Evolutionary conservation across 192 early-diverging fungal species (phyloP), one percentile per base, ranked within the genome.

Genomic region (Dissophora globulifera): DNA sequence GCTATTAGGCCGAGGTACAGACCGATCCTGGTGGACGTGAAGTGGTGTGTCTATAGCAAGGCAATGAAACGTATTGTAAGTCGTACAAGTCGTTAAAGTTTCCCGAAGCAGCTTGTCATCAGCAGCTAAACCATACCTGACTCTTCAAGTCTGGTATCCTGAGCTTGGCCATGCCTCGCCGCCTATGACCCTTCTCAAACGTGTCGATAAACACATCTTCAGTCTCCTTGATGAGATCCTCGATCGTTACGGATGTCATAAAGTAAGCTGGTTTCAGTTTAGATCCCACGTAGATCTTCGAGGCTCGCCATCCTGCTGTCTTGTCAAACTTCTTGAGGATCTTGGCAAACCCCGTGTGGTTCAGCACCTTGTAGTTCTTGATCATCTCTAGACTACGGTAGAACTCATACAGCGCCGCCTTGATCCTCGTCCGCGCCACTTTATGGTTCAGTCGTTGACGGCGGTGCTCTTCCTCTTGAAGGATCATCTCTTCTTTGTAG

Each of bases 261-360:
- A 91, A 91, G 63, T 90, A 62, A 58, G 69, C 56, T 0, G 50
- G 50, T 49, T 51, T 54, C 1, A 76, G 42, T 22, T 56, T 60
- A 19, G 57, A 62, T 29, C 61, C 62, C 58, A 67, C 40, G 15
- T 56, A 76, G 1, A 58, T 13, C 43, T 67, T 71, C 27, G 50
- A 68, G 17, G 52, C 60, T 50, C 66, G 62, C 59, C 62, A 64
- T 17, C 52, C 66, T 4, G 80, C 84, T 12, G 85, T 84, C 76
- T 90, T 91, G 58, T 92, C 90, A 80, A 89, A 93, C 79, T 93
- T 93, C 46, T 92, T 90, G 11, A 93, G 75, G 57, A 90, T 89
- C 70, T 93, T 92, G 52, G 84, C 78, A 26, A 91, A 90, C 7
- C 88, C 90, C 1, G 70, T 75, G 16, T 75, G 70, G 43, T 75